phyloP scores from a whole-genome alignment of 164 flowering plant species.

The Euptelea pleiosperma region DNA sequence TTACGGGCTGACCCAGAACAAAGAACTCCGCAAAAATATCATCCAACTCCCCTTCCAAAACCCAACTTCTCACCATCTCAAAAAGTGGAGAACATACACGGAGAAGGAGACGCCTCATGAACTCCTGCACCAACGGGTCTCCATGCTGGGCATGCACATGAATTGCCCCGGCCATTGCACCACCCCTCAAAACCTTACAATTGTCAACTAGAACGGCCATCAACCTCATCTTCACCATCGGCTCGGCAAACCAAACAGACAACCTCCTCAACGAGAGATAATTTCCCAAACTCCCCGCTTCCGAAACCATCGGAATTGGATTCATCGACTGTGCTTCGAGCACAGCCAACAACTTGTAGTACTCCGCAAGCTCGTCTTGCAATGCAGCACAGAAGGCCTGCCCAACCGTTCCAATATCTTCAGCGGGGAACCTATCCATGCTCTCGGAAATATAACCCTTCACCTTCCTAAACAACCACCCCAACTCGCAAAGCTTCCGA shows the following conservation, averaged over 20 bases:
- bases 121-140: constrained; percentile 84
- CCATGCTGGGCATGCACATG: constrained; percentile 97
- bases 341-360: constrained; percentile 87
- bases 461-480: constrained; percentile 91
- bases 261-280: constrained; percentile 88
- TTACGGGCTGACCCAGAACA: constrained; percentile 80
- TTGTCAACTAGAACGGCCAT: constrained; percentile 96
- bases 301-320: constrained; percentile 82
- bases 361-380: constrained; percentile 89
- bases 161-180: constrained; percentile 98
- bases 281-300: constrained; percentile 50
- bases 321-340: constrained; percentile 88
- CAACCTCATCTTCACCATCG: constrained; percentile 89
- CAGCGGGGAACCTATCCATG: constrained; percentile 75
- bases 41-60: constrained; percentile 95
- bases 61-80: constrained; percentile 99
- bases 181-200: constrained; percentile 81
- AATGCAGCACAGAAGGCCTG: constrained; percentile 97
- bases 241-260: constrained; percentile 95
- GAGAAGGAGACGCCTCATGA: constrained; percentile 77
- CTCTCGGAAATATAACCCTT: constrained; percentile 73
- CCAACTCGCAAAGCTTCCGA: constrained; percentile 78
- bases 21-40: constrained; percentile 90
- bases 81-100: constrained; percentile 95
- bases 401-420: constrained; percentile 96